Conservation (phyloP, 768 basidiomycete species). For the Gelatoporia subvermispora region DNA sequence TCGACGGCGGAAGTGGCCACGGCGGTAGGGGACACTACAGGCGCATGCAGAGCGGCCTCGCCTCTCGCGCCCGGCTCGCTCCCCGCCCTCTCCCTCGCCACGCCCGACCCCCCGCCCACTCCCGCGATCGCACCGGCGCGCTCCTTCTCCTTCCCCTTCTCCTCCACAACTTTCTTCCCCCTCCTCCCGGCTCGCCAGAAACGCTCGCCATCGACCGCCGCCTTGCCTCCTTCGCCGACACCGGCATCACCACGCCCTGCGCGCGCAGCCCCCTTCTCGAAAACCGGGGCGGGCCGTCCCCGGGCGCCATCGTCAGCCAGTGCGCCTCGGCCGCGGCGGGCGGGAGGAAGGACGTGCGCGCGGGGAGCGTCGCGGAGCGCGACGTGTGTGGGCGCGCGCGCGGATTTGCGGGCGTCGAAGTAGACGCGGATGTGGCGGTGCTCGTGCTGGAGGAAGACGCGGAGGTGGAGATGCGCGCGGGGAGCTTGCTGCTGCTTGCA, state of each 20-base stretch:
- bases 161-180: too few relatives aligned
- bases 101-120: too few relatives aligned
- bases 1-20: too few relatives aligned
- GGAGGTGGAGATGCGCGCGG: slow-evolving; percentile 1
- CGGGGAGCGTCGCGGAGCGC: neutral
- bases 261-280: slow-evolving; percentile 21
- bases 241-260: slow-evolving; percentile 23
- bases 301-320: slow-evolving; percentile 19
- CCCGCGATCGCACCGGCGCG: too few relatives aligned
- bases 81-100: too few relatives aligned
- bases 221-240: slow-evolving; percentile 15
- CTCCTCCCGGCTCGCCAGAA: too few relatives aligned
- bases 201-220: slow-evolving; percentile 7
- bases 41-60: too few relatives aligned
- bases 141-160: too few relatives aligned
- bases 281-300: slow-evolving; percentile 16
- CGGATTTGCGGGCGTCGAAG: neutral
- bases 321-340: slow-evolving; percentile 19
- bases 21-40: too few relatives aligned
- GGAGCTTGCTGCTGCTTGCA: neutral
- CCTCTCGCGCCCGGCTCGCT: too few relatives aligned
- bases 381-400: slow-evolving; percentile 1
- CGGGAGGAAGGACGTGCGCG: slow-evolving; percentile 6
- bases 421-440: neutral
- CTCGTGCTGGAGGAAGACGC: neutral